Base-by-base conservation (phyloP, 768 basidiomycete species). In the Piloderma croceum region DNA sequence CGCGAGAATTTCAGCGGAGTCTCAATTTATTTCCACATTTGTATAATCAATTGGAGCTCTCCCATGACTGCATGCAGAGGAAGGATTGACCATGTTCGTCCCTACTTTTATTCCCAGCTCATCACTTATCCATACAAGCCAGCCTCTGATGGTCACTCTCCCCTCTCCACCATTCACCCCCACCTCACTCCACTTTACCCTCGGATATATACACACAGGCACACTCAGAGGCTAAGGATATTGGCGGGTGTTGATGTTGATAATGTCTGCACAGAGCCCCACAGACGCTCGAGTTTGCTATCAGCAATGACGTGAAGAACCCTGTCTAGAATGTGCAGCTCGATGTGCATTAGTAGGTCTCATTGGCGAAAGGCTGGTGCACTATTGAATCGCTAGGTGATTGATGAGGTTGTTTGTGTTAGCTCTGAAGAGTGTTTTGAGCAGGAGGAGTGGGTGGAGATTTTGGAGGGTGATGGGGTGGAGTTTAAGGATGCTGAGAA, bases 161-260 rank as follows among this genome's bases (percentile, higher is more conserved):
- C 90, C 89, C 2, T 90, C 84, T 0, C 92, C 94, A 0, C 92
- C 93, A 0, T 98, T 98, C 62, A 94, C 94, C 0, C 90, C 93
- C 0, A 85, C 92, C 1, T 88, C 91, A 0, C 71, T 96, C 4
- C 90, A 94, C 57, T 97, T 97, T 59, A 90, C 90, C 27, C 76
- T 97, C 35, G 91, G 91, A 3, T 97, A 85, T 64, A 79, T 98
- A 34, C 97, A 98, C 56, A 89, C 91, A 4, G 96, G 94, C 31
- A 94, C 91, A 4, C 83, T 98, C 84, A 0, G 73, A 68, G 0
- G 78, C 85, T 24, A 77, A 77, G 45, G 90, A 88, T 87, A 87
- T 84, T 1, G 84, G 83, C 2, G 89, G 88, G 1, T 92, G 90
- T 57, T 71, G 82, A 29, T 94, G 92, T 52, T 71, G 81, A 24